Evolutionary conservation across 139 green algal species (phyloP), one percentile per base, ranked within the genome.

Genomic region (Chlorella ohadii): DNA sequence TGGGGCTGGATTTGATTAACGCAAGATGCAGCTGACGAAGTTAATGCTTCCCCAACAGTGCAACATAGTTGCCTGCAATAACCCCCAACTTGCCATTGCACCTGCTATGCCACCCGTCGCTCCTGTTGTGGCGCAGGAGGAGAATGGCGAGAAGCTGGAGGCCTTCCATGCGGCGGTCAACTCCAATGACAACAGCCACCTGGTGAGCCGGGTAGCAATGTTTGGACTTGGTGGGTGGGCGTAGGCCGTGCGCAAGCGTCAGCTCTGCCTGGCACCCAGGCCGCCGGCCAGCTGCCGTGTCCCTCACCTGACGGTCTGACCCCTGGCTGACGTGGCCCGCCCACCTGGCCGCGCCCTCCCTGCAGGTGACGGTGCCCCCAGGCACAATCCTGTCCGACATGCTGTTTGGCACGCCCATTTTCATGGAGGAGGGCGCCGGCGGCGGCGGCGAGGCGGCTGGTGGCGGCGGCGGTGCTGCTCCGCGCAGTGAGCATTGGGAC

Each of bases 151-250:
- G 68, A 99, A 99, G 91, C 91, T 99, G 27, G 92, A 96, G 36
- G 94, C 95, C 7, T 98, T 99, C 85, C 89, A 96, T 4, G 89
- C 85, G 27, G 97, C 97, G 2, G 97, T 99, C 22, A 98, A 99
- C 91, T 96, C 87, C 81, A 97, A 96, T 79, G 94, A 94, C 79
- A 99, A 99, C 92, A 94, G 84, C 67, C 91, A 99, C 92, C 88
- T 99, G 36, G 95, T 99, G 15, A 59, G 51, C 51, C 51, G 51
- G 51, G n/a, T n/a, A n/a, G n/a, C n/a, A n/a, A n/a, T n/a, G n/a
- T n/a, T n/a, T n/a, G n/a, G n/a, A n/a, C n/a, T n/a, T n/a, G n/a
- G n/a, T n/a, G n/a, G n/a, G n/a, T n/a, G n/a, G n/a, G n/a, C n/a
- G n/a, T n/a, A n/a, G n/a, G n/a, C n/a, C n/a, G n/a, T n/a, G n/a